Evolutionary conservation across 352 stramenopile genomes (phyloP).

Genomic region (Phytophthora sojae): DNA sequence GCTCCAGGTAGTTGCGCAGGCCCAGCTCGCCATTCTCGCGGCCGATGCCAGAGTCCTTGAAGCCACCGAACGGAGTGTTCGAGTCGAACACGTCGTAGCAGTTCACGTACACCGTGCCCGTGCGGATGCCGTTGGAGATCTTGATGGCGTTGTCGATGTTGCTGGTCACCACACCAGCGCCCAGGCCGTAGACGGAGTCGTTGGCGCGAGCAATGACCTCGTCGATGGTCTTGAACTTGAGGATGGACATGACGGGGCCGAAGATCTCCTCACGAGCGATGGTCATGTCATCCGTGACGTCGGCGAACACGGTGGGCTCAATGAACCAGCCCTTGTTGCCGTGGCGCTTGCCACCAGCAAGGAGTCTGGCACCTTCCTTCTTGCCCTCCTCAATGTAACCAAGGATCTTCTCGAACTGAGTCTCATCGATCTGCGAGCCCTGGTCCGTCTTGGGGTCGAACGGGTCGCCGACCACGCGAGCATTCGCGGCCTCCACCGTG

Average conservation of each 20-base stretch:
- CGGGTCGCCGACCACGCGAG: conserved; percentile 61
- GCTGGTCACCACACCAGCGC: conserved; percentile 88
- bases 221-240: conserved; percentile 89
- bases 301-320: conserved; percentile 91
- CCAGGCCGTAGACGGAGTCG: conserved; percentile 85
- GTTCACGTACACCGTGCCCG: conserved; percentile 94
- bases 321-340: conserved; percentile 88
- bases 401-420: conserved; percentile 86
- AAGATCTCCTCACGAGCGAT: conserved; percentile 93
- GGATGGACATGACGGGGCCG: conserved; percentile 86
- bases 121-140: conserved; percentile 87
- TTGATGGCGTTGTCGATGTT: conserved; percentile 83
- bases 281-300: conserved; percentile 77
- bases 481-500: conserved; percentile 54
- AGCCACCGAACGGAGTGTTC: conserved; percentile 86
- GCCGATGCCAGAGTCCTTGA: conserved; percentile 85
- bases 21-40: conserved; percentile 78
- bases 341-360: conserved; percentile 78
- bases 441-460: conserved; percentile 47
- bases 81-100: conserved; percentile 91
- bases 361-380: conserved; percentile 79
- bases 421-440: conserved; percentile 64
- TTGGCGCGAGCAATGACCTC: conserved; percentile 90
- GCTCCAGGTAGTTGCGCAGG: conserved; percentile 77
- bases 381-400: conserved; percentile 75